phyloP scores from a whole-genome alignment of 805 yeast genomes.

The Myxozyma lipomycoides region DNA sequence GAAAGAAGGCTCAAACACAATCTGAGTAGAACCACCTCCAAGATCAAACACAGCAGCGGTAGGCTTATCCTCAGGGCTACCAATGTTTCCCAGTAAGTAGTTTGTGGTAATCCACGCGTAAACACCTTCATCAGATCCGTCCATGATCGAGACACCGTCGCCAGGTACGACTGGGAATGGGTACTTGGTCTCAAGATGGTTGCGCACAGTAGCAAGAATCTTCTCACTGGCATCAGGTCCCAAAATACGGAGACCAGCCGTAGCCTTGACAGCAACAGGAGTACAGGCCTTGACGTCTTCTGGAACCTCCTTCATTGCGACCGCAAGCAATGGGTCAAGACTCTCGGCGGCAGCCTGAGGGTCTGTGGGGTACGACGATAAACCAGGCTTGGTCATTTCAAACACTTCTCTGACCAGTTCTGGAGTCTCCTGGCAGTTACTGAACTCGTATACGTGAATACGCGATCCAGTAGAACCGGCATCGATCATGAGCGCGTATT shows the following conservation, averaged over 20 bases:
- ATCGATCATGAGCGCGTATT: slow-evolving; percentile 89
- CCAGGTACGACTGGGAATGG: slow-evolving; percentile 90
- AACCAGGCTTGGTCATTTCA: slow-evolving; percentile 87
- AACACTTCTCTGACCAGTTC: slow-evolving; percentile 72
- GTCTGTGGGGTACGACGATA: slow-evolving; percentile 78
- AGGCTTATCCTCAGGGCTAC: slow-evolving; percentile 62
- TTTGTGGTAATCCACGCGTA: slow-evolving; percentile 98
- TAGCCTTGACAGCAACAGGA: slow-evolving; percentile 95
- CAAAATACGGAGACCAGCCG: slow-evolving; percentile 88
- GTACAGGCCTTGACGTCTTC: slow-evolving; percentile 68
- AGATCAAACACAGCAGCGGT: slow-evolving; percentile 97
- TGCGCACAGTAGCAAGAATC: slow-evolving; percentile 72
- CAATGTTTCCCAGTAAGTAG: slow-evolving; percentile 89
- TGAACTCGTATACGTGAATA: slow-evolving; percentile 88
- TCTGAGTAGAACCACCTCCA: slow-evolving; percentile 98
- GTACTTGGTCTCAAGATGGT: slow-evolving; percentile 69
- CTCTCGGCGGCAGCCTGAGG: slow-evolving; percentile 84
- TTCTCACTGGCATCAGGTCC: slow-evolving; percentile 70
- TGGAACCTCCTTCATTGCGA: slow-evolving; percentile 78
- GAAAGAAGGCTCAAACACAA: slow-evolving; percentile 93
- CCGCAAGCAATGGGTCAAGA: slow-evolving; percentile 71
- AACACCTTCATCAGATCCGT: slow-evolving; percentile 96
- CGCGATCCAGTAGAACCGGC: slow-evolving; percentile 98
- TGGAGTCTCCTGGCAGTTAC: slow-evolving; percentile 83
- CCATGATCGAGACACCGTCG: slow-evolving; percentile 89